phyloP scores from a whole-genome alignment of 495 filamentous ascomycete species.

The Coniosporium apollinis region DNA sequence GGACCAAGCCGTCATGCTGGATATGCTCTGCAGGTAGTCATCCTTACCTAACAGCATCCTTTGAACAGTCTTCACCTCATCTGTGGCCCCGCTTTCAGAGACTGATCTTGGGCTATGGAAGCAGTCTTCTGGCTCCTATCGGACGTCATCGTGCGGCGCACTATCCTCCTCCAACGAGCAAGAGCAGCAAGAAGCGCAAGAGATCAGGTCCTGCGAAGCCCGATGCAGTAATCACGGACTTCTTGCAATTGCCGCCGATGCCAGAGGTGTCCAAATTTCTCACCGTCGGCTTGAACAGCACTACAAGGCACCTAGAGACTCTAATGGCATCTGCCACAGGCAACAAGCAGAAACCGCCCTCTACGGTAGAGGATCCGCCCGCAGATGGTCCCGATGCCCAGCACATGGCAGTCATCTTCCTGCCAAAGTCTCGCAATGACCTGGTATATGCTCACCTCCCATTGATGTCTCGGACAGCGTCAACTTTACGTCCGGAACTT shows the following conservation, averaged over 20 bases:
- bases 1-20: conserved; percentile 17
- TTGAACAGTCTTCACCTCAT: background rate
- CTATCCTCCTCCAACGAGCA: conserved; percentile 34
- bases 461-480: conserved; percentile 35
- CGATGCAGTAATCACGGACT: conserved; percentile 4
- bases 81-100: too few species aligned
- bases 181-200: conserved; percentile 23
- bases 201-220: conserved; percentile 5
- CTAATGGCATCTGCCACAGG: conserved; percentile 1
- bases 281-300: conserved; percentile 40
- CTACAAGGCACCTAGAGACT: conserved; percentile 33
- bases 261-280: conserved; percentile 35
- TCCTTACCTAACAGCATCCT: background rate
- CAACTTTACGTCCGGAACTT: conserved; percentile 19
- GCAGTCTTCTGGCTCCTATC: conserved; percentile 39
- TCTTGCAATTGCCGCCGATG: conserved; percentile 12
- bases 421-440: conserved; percentile 31
- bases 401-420: conserved; percentile 33
- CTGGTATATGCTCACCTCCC: conserved; percentile 35
- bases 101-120: too few species aligned
- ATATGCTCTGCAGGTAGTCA: conserved; percentile 19
- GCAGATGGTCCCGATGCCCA: background rate
- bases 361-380: conserved; percentile 5
- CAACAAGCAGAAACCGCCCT: conserved; percentile 20
- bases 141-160: conserved; percentile 34